Evolutionary conservation across 768 basidiomycete species (phyloP), one percentile per base, ranked within the genome.

Genomic region (Tylopilus plumbeoviolaceoides): DNA sequence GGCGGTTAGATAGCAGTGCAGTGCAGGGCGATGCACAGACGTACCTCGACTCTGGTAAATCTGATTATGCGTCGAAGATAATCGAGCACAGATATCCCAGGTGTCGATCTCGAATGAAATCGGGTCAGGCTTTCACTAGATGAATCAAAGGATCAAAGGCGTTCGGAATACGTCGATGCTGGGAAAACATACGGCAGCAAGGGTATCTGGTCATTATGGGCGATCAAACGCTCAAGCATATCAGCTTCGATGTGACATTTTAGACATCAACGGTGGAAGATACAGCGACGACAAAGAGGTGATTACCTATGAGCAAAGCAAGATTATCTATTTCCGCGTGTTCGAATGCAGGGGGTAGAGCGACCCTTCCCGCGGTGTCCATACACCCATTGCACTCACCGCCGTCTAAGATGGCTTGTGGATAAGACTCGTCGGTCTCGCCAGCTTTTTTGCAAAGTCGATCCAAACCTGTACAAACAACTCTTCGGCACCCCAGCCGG

Each of bases 151-250:
- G 51, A 65, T 62, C 54, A 56, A 61, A 65, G 58, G 50, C 38
- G 57, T 52, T 49, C 44, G 36, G 41, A 56, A 55, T 31, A 49
- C 3, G 46, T 54, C 1, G 11, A 55, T 36, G 57, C 52, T 54
- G 43, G 58, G 41, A 57, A 44, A 53, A 76, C 82, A 63, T 76
- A 92, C 83, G 92, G 87, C 36, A 85, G 84, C 57, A 98, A 77
- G 52, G 92, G 89, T 70, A 99, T 93, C 67, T 82, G 84, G 76
- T 99, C 95, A 78, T 99, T 99, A 81, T 97, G 92, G 50, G 80
- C 76, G 73, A 97, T 94, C 63, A 99, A 77, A 58, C 94, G 89
- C 66, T 94, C 84, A 62, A 99, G 83, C 95, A 98, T 98, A 72
- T 95, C 90, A 63, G 92, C 93, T 95, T 69, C 27, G 69, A 58